Evolutionary conservation across 305 asterid genomes (phyloP), one percentile per base, ranked within the genome.

Genomic region (Fraxinus sp.): DNA sequence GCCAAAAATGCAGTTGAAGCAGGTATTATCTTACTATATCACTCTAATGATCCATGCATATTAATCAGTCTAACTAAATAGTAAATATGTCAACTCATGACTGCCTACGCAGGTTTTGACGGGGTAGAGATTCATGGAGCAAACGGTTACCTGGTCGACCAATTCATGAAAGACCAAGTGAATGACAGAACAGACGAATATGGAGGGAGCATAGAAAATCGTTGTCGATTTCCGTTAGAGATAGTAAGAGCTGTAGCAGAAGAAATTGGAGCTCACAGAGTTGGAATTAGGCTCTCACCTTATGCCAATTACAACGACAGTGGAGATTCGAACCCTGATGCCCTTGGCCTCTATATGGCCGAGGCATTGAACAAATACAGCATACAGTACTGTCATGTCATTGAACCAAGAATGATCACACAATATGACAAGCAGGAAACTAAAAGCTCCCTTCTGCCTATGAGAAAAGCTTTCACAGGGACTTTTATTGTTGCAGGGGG

Each of bases 241-340:
- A 77, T 88, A 76, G 84, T 85, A 16, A 44, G 62, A 59, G 86
- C 86, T 2, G 70, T 87, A 35, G 36, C 81, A 6, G 52, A 81
- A 0, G 88, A 78, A 46, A 80, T 87, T 0, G 90, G 90, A 18
- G 3, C 84, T 22, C 76, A 86, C 35, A 80, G 81, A 86, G 91
- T 88, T 2, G 91, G 91, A 9, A 80, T 89, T 4, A 80, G 91
- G 81, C 85, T 86, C 1, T 86, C 91, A 11, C 91, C 90, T 0
- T 88, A 52, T 28, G 84, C 85, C 3, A 30, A 88, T 16, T 87
- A 39, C 46, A 36, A 74, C 16, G 88, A 88, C 2, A 79, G 83
- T 13, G 83, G 75, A 3, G 92, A 89, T 78, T 83, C 91, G 1
- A 74, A 81, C 59, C 89, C 91, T 1, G 77, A 72, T 0, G 84